These are phyloP conservation scores for Cladochytrium replicatum DNA, from an alignment of 192 early-diverging fungal species.

Conservation along the genomic window DNA sequence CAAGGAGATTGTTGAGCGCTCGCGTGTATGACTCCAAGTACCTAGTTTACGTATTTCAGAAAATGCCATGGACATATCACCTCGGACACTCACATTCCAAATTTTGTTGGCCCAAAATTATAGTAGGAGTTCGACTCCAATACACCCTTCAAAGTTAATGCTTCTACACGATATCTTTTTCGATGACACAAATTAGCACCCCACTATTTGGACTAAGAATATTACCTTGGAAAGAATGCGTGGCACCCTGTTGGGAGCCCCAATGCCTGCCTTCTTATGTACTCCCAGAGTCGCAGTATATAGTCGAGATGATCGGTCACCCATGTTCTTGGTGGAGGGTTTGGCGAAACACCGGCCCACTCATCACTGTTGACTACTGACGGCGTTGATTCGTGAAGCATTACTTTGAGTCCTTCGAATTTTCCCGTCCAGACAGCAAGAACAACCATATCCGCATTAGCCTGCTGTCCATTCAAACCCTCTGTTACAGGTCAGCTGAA, in stretches of 20 bases:
- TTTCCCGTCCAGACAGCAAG: slow-evolving; percentile 52
- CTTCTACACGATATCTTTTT: slow-evolving; percentile 36
- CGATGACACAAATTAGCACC: background rate
- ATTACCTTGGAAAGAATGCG: slow-evolving; percentile 56
- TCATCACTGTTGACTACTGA: slow-evolving; percentile 6
- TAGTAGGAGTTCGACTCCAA: slow-evolving; percentile 15
- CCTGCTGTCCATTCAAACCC: slow-evolving; percentile 83
- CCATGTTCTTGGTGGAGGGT: no score
- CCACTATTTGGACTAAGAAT: background rate
- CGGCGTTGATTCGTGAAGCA: slow-evolving; percentile 40
- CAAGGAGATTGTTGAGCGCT: slow-evolving; percentile 83
- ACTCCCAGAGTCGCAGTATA: slow-evolving; percentile 18
- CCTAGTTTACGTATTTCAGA: slow-evolving; percentile 2
- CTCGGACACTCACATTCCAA: slow-evolving; percentile 5
- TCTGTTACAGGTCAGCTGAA: slow-evolving; percentile 41
- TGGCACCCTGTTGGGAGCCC: slow-evolving; percentile 61
- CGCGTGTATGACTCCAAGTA: slow-evolving; percentile 68
- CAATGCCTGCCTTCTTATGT: slow-evolving; percentile 55
- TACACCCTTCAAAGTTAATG: slow-evolving; percentile 24
- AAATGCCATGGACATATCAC: background rate
- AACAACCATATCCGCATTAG: slow-evolving; percentile 85
- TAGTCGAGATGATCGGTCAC: slow-evolving; percentile 11
- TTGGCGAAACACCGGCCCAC: background rate
- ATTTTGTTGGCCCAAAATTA: slow-evolving; percentile 10
- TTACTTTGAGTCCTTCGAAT: slow-evolving; percentile 42